These are phyloP conservation scores for Stachybotrys echinatus DNA, from an alignment of 2,329 filamentous ascomycete species.

Conservation along the genomic window DNA sequence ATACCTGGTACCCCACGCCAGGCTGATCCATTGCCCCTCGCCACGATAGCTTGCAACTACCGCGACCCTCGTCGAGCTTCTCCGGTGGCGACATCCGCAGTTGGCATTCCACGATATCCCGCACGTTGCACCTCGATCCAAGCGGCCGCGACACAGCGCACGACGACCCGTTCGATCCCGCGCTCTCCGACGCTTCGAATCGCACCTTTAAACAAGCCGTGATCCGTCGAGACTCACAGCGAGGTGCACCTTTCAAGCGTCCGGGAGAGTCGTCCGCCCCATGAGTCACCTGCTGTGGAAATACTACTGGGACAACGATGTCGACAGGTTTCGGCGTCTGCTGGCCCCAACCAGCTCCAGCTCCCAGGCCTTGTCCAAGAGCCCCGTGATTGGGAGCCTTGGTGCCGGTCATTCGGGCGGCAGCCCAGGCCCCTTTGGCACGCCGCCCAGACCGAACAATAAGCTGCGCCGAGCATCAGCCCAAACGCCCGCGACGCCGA, in stretches of 20 bases:
- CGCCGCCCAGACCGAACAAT: constrained; percentile 41
- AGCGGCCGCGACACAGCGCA: not conserved
- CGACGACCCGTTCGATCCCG: constrained; percentile 1
- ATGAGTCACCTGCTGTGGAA: constrained; percentile 98
- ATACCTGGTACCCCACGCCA: not conserved
- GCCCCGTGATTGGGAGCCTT: constrained; percentile 37
- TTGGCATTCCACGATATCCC: not conserved
- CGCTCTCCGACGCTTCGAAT: constrained; percentile 28
- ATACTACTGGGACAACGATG: constrained; percentile 95
- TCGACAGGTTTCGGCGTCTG: constrained; percentile 87
- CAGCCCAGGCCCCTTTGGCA: constrained; percentile 35
- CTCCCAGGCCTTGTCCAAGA: constrained; percentile 49
- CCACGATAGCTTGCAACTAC: not conserved
- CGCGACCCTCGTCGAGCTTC: not conserved
- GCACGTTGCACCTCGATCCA: not conserved
- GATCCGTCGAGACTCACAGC: constrained; percentile 78
- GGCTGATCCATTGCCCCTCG: not conserved
- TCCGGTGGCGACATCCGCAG: not conserved
- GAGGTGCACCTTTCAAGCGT: constrained; percentile 68
- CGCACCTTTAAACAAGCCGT: constrained; percentile 89
- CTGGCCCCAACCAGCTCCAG: constrained; percentile 66
- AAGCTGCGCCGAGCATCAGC: constrained; percentile 52
- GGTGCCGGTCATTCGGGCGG: constrained; percentile 22
- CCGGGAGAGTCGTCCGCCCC: constrained; percentile 39
- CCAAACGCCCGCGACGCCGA: constrained; percentile 35